These are phyloP conservation scores for Aureobasidium leucospermi DNA, from an alignment of 2,329 filamentous ascomycete genomes.

Conservation along the genomic window DNA sequence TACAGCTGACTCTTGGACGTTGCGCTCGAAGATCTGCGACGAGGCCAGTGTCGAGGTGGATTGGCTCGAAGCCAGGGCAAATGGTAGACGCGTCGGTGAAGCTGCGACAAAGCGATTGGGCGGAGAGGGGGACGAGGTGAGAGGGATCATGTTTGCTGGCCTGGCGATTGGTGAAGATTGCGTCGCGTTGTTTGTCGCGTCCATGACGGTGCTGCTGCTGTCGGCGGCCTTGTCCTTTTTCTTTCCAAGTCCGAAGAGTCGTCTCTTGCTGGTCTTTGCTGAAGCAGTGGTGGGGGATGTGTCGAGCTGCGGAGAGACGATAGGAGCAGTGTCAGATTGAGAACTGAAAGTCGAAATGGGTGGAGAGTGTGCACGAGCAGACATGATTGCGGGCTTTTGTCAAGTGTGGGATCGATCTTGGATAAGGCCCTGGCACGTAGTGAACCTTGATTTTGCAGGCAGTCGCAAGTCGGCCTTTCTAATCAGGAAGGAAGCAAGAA, in stretches of 20 bases:
- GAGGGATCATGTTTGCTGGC: slow-evolving; percentile 12
- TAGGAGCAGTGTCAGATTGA: slow-evolving; percentile 4
- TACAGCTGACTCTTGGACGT: slow-evolving; percentile 72
- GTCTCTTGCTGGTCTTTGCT: slow-evolving; percentile 19
- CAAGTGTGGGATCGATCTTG: neutral
- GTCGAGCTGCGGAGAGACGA: neutral
- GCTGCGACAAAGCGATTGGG: slow-evolving; percentile 15
- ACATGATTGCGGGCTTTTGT: neutral
- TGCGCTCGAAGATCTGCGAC: slow-evolving; percentile 81
- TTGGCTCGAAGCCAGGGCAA: slow-evolving; percentile 59
- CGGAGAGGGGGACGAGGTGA: slow-evolving; percentile 20
- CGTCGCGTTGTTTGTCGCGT: slow-evolving; percentile 14
- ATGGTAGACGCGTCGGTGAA: neutral
- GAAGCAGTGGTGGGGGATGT: neutral
- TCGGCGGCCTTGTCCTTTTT: slow-evolving; percentile 15
- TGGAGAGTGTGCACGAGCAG: slow-evolving; percentile 5
- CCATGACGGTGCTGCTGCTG: slow-evolving; percentile 10
- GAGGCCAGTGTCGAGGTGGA: slow-evolving; percentile 61
- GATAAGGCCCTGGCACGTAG: slow-evolving; percentile 6
- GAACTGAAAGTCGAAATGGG: slow-evolving; percentile 1
- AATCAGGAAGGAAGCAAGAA: neutral
- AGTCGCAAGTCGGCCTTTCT: neutral
- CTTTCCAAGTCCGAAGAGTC: slow-evolving; percentile 18
- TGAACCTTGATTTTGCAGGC: slow-evolving; percentile 5
- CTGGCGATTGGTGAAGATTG: slow-evolving; percentile 1